Conservation (phyloP, 148 eudicot genomes). For the Camellia sinensis region DNA sequence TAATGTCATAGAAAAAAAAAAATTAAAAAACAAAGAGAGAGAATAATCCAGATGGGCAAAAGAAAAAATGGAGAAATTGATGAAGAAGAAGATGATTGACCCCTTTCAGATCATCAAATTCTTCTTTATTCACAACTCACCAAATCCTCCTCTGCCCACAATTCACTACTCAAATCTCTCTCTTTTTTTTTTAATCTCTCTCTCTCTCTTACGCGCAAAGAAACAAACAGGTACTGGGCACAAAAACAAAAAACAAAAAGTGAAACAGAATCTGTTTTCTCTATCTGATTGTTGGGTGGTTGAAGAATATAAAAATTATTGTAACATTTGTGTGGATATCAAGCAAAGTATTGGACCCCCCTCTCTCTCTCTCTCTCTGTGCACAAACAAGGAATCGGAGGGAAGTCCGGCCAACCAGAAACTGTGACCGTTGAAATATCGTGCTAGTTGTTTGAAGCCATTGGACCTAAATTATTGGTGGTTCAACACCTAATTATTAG, state of each 20-base stretch:
- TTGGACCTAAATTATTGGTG: too few species aligned
- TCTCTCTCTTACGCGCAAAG: background rate
- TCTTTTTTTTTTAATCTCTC: background rate
- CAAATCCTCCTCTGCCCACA: constrained; percentile 11
- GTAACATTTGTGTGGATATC: background rate
- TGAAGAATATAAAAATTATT: background rate
- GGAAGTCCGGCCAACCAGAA: too few species aligned
- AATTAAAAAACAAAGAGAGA: constrained; percentile 4
- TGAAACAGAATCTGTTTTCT: background rate
- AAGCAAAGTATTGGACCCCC: too few species aligned
- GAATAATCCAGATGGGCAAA: constrained; percentile 13
- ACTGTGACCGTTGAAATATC: too few species aligned
- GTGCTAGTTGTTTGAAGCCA: too few species aligned
- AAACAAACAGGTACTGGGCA: constrained; percentile 2
- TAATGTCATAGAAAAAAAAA: background rate
- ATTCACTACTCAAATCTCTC: background rate
- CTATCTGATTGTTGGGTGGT: background rate
- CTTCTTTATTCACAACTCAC: constrained; percentile 11
- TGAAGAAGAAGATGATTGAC: constrained; percentile 21
- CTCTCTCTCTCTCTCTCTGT: too few species aligned
- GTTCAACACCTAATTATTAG: too few species aligned
- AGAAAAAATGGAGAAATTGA: background rate
- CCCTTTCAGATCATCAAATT: constrained; percentile 10
- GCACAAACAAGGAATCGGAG: too few species aligned
- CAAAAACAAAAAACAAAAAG: background rate